These are phyloP conservation scores for Chlorokybus atmophyticus DNA, from an alignment of 139 green algal species.

Conservation along the genomic window DNA sequence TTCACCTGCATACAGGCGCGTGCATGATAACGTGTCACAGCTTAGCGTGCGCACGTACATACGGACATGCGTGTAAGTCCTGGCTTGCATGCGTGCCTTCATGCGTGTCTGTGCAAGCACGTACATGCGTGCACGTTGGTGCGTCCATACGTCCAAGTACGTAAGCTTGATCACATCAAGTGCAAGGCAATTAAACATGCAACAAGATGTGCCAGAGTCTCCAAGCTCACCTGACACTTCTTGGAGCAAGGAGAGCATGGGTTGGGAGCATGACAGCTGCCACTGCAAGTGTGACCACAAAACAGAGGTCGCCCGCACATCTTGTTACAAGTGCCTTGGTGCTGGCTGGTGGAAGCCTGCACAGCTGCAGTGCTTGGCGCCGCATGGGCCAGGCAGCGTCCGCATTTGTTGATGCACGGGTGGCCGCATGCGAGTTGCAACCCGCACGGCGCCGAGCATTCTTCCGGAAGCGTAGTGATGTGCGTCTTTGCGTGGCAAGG, in stretches of 20 bases:
- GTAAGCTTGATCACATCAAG: too few relatives aligned
- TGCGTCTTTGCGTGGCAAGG: constrained; percentile 7
- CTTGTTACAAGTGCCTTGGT: constrained; percentile 7
- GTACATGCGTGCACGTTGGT: too few relatives aligned
- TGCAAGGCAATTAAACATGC: too few relatives aligned
- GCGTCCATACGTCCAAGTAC: too few relatives aligned
- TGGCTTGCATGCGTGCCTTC: too few relatives aligned
- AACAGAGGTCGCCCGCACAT: constrained; percentile 4
- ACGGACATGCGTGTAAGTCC: too few relatives aligned
- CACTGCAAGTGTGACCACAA: constrained; percentile 7
- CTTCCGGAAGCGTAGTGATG: constrained; percentile 4
- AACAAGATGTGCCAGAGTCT: too few relatives aligned
- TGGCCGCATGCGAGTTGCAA: constrained; percentile 18
- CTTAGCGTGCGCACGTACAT: too few relatives aligned
- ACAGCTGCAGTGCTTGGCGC: background rate
- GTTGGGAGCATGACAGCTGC: background rate
- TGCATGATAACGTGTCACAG: too few relatives aligned
- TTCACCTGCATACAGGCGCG: too few relatives aligned
- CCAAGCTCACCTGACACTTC: background rate
- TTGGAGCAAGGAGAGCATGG: background rate
- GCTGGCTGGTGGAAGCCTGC: background rate
- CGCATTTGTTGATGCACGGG: constrained; percentile 11
- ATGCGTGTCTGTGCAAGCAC: too few relatives aligned
- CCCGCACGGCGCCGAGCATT: constrained; percentile 8
- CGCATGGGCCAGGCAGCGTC: background rate